Evolutionary conservation across 345 rosid genomes (phyloP).

Genomic region (Rhizophora mangle): DNA sequence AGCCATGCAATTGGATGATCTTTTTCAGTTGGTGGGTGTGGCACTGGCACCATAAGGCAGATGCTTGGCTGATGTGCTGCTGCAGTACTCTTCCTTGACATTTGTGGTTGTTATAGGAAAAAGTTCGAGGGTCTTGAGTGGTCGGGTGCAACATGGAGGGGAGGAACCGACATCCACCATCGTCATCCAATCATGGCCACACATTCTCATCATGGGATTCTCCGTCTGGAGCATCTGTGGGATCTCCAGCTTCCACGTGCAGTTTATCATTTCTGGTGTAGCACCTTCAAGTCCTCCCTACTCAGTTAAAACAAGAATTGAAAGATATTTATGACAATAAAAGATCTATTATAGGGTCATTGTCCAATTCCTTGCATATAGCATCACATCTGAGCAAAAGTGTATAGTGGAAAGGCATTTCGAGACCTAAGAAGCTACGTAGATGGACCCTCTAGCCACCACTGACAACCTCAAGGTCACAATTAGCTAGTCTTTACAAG

Average conservation of each 20-base stretch:
- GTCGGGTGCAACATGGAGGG: conserved; percentile 30
- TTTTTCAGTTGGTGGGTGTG: conserved; percentile 5
- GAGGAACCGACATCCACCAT: conserved; percentile 42
- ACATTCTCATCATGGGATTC: conserved; percentile 41
- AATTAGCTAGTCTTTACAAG: too few species aligned
- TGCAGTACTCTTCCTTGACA: conserved; percentile 51
- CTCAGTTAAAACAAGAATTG: neutral
- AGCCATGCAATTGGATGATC: conserved; percentile 13
- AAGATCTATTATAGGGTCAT: neutral
- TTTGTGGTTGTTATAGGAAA: conserved; percentile 75
- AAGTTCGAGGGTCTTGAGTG: conserved; percentile 81
- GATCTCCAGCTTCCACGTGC: conserved; percentile 35
- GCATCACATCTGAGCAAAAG: too few species aligned
- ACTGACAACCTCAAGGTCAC: too few species aligned
- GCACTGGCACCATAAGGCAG: conserved; percentile 6
- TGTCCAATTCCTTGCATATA: too few species aligned
- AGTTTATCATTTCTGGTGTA: conserved; percentile 27
- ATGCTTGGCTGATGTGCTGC: conserved; percentile 11
- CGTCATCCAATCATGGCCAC: conserved; percentile 52
- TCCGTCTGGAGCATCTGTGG: conserved; percentile 30
- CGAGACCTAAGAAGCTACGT: too few species aligned
- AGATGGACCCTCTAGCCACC: too few species aligned
- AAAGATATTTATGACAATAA: neutral
- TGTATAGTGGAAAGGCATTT: too few species aligned
- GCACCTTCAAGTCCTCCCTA: conserved; percentile 40